phyloP scores from a whole-genome alignment of 2,329 filamentous ascomycete genomes.

The Fusarium sp. region DNA sequence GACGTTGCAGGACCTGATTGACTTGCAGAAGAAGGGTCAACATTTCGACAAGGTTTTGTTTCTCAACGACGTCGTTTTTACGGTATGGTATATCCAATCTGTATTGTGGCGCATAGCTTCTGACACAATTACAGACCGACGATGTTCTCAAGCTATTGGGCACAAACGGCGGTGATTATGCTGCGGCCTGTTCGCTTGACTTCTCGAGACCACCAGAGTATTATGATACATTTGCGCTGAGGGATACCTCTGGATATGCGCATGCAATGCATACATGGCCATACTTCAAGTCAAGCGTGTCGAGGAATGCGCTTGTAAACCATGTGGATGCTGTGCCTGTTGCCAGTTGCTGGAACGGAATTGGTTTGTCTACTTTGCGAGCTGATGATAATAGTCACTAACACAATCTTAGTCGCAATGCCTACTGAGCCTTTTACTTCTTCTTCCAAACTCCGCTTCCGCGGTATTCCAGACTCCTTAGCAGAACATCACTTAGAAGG shows the following conservation, averaged over 20 bases:
- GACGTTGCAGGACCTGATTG: conserved; percentile 68
- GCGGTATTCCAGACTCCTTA: conserved; percentile 71
- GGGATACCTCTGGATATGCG: conserved; percentile 63
- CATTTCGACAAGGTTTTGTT: conserved; percentile 69
- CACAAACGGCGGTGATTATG: conserved; percentile 69
- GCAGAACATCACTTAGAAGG: conserved; percentile 73
- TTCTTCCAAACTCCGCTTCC: conserved; percentile 64
- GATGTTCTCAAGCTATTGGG: conserved; percentile 67
- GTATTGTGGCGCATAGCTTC: not conserved
- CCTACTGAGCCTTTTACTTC: conserved; percentile 66
- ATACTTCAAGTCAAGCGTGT: conserved; percentile 64
- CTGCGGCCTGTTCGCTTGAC: conserved; percentile 71
- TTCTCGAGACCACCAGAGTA: conserved; percentile 64
- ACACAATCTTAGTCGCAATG: conserved; percentile 55
- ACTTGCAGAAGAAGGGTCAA: conserved; percentile 61
- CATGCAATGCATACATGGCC: conserved; percentile 68
- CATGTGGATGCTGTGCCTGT: conserved; percentile 60
- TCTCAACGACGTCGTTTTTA: conserved; percentile 72
- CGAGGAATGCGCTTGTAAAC: conserved; percentile 64
- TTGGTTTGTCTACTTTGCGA: conserved; percentile 44
- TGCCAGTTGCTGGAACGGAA: conserved; percentile 60
- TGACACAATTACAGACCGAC: conserved; percentile 55
- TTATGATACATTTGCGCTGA: conserved; percentile 72
- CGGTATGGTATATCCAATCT: conserved; percentile 52
- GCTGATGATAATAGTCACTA: conserved; percentile 6